Base-by-base conservation (phyloP, 1,284 basidiomycete genomes). In the Tranzscheliella williamsii region DNA sequence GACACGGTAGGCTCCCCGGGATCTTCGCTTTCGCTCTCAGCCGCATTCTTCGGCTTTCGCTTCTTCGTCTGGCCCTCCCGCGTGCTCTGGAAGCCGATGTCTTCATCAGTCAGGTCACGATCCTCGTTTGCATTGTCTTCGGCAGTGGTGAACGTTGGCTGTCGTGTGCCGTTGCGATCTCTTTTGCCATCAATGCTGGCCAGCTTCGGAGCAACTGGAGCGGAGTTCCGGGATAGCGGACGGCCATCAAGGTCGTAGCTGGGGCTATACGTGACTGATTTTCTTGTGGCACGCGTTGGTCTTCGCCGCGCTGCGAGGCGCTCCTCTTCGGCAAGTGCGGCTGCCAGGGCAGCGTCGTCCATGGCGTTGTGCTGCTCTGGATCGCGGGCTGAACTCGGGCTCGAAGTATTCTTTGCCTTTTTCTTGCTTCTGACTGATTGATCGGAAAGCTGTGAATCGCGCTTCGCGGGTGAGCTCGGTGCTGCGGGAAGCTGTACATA, bases 261-360 rank as follows among this genome's bases (percentile, higher is more conserved):
- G 5, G 60, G 60, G 12, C 24, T 33, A 22, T 63, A 63, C 45
- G 44, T 56, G 24, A 63, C 53, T 18, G 50, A 32, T 24, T 54
- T 56, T 21, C 45, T 34, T 13, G 42, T 38, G 32, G 15, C 38
- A 1, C 60, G 44, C 4, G 53, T 49, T 2, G 60, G 49, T 5
- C 53, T 44, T 4, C 53, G 45, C 13, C 38, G 38, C 17, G 60
- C 52, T n/a, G n/a, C n/a, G 2, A 62, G 42, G 2, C 35, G 45
- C 39, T 52, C 53, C 16, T 56, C 58, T 18, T 45, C 42, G 7
- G 60, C 60, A 1, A 63, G 42, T 5, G 23, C 35, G 5, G 60
- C 60, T 20, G 60, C 60, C 6, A 49, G 52, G 20, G 53, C 60
- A 24, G 60, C 60, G 15, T 63, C 60, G 22, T 49, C 57, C 8